Conservation (phyloP, 2,329 filamentous ascomycete species). For the Colletotrichum sp. region DNA sequence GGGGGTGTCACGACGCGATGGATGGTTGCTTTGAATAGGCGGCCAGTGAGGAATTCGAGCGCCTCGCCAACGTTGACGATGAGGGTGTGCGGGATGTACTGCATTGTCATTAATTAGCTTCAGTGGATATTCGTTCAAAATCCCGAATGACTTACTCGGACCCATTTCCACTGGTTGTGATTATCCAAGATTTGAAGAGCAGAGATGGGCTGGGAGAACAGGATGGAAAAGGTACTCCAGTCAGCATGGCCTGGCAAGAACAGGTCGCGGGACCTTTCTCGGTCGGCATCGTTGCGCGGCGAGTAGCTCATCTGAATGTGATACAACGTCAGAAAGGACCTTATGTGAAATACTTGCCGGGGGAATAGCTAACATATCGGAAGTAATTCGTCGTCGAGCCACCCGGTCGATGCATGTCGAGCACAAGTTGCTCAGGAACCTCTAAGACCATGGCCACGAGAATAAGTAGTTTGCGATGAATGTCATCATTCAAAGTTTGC, state of each 20-base stretch:
- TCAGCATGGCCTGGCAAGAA: neutral
- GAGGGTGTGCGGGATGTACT: neutral
- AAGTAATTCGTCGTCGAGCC: neutral
- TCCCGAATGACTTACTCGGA: neutral
- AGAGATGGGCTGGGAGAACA: neutral
- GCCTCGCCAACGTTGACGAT: neutral
- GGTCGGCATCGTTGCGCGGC: neutral
- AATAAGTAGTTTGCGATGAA: neutral
- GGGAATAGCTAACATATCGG: neutral
- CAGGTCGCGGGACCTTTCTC: neutral
- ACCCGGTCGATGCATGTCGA: neutral
- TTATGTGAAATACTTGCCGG: fast-evolving
- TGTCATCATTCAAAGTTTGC: neutral
- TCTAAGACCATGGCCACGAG: neutral
- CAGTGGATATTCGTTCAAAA: neutral
- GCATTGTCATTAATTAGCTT: neutral
- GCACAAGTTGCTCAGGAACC: neutral
- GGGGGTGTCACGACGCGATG: neutral
- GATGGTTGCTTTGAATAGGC: neutral
- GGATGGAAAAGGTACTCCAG: neutral
- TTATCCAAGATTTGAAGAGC: neutral
- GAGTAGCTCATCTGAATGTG: neutral
- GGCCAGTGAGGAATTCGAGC: neutral
- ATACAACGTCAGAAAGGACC: fast-evolving
- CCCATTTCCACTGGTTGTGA: neutral